Evolutionary conservation across 192 early-diverging fungal genomes (phyloP).

Genomic region (Fimicolochytrium jonesii): DNA sequence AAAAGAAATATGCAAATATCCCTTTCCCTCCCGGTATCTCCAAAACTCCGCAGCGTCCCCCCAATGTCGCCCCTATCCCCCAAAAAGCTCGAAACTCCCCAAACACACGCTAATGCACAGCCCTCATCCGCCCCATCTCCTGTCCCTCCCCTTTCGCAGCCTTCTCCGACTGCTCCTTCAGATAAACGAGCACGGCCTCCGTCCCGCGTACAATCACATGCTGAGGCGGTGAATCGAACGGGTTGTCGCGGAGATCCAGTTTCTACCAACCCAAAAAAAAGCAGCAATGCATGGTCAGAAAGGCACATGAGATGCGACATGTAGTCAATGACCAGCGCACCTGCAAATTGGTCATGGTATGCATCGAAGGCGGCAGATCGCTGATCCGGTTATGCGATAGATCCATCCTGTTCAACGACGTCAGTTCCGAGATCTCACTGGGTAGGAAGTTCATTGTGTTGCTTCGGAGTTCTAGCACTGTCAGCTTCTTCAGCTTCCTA

Average conservation of each 20-base stretch:
- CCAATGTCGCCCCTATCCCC: too few relatives aligned
- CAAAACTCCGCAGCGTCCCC: too few relatives aligned
- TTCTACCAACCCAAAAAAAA: constrained; percentile 13
- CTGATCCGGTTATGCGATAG: constrained; percentile 33
- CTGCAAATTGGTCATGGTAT: constrained; percentile 17
- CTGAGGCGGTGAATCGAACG: constrained; percentile 41
- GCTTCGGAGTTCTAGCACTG: constrained; percentile 34
- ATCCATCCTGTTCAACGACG: constrained; percentile 28
- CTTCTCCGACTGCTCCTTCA: constrained; percentile 16
- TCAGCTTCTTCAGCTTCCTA: constrained; percentile 21
- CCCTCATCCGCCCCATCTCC: background rate
- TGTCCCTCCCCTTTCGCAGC: background rate
- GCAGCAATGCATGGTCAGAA: background rate
- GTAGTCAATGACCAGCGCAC: constrained; percentile 6
- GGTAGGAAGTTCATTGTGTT: constrained; percentile 38
- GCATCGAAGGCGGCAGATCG: constrained; percentile 38
- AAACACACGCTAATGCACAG: too few relatives aligned
- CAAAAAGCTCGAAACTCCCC: too few relatives aligned
- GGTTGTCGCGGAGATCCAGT: constrained; percentile 39
- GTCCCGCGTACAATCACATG: constrained; percentile 30
- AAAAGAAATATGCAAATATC: too few relatives aligned
- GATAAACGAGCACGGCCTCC: constrained; percentile 14
- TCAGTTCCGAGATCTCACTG: constrained; percentile 26
- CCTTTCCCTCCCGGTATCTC: too few relatives aligned
- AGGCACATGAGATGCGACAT: background rate